These are phyloP conservation scores for Pichia sp. DNA, from an alignment of 1,139 yeast genomes.

Conservation along the genomic window DNA sequence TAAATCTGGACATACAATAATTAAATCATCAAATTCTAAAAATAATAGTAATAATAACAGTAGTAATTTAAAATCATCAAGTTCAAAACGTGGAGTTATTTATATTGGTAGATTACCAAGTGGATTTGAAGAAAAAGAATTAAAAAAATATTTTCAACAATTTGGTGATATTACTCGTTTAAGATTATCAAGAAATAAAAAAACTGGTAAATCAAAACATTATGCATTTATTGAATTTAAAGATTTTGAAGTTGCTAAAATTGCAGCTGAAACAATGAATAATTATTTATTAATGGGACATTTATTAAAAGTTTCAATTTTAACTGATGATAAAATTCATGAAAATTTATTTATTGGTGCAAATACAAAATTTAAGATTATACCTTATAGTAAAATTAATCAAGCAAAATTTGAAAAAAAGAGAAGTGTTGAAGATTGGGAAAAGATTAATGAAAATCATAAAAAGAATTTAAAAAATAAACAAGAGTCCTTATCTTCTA, in stretches of 20 bases:
- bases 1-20: constrained; percentile 26
- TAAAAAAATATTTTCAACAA: constrained; percentile 76
- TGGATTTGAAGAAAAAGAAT: constrained; percentile 83
- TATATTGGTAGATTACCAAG: constrained; percentile 91
- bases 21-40: constrained; percentile 26
- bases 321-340: constrained; percentile 41
- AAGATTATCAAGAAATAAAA: constrained; percentile 81
- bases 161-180: constrained; percentile 79
- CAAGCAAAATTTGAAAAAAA: constrained; percentile 51
- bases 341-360: constrained; percentile 49
- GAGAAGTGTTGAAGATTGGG: constrained; percentile 56
- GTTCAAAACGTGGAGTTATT: constrained; percentile 51
- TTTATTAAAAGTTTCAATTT: constrained; percentile 59
- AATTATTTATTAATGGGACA: constrained; percentile 88
- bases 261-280: constrained; percentile 94
- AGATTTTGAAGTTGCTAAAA: constrained; percentile 65
- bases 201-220: constrained; percentile 88
- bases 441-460: constrained; percentile 47
- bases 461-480: constrained; percentile 35
- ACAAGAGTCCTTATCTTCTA: constrained; percentile 42
- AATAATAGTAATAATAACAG: too few relatives aligned
- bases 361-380: constrained; percentile 47
- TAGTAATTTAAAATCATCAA: too few relatives aligned
- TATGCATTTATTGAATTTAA: constrained; percentile 87
- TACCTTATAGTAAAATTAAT: constrained; percentile 57